A percentile compares a stretch with the other conserved stretches of the same genome.
Evolutionary conservation across 2,329 filamentous ascomycete species (phyloP).

Genomic region (Alternaria tenuissima): DNA sequence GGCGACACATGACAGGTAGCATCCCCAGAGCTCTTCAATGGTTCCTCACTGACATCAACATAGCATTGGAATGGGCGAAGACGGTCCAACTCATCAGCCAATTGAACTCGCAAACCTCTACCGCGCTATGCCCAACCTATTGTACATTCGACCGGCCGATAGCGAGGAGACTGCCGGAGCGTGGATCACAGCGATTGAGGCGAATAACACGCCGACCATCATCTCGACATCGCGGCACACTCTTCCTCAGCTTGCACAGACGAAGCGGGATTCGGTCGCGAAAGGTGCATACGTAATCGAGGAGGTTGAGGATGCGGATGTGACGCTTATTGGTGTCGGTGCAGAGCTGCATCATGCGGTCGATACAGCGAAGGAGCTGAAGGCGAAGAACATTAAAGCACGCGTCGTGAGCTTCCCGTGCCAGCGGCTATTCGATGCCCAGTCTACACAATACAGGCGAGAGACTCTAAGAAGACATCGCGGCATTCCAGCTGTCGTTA

Average conservation of each 20-base stretch:
- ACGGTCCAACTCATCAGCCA: slow-evolving; percentile 70
- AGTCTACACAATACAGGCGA: slow-evolving; percentile 57
- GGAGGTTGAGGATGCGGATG: slow-evolving; percentile 51
- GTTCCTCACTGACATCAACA: not conserved
- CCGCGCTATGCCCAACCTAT: slow-evolving; percentile 68
- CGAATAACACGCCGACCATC: slow-evolving; percentile 54
- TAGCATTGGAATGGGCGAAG: slow-evolving; percentile 61
- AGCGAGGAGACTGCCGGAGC: slow-evolving; percentile 66
- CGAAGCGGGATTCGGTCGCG: slow-evolving; percentile 52
- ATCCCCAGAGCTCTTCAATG: not conserved
- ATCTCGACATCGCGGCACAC: slow-evolving; percentile 59
- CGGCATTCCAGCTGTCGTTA: slow-evolving; percentile 61
- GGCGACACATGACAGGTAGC: slow-evolving; percentile 63
- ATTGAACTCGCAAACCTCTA: slow-evolving; percentile 65
- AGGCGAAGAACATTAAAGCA: slow-evolving; percentile 52
- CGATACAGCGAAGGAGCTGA: slow-evolving; percentile 51
- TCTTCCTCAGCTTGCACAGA: slow-evolving; percentile 49
- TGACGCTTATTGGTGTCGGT: slow-evolving; percentile 55
- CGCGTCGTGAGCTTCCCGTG: slow-evolving; percentile 62
- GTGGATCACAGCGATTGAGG: slow-evolving; percentile 58
- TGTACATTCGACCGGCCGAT: slow-evolving; percentile 68
- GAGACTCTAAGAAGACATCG: slow-evolving; percentile 55
- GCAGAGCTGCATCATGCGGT: slow-evolving; percentile 60
- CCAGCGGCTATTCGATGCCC: slow-evolving; percentile 59
- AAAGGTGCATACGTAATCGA: slow-evolving; percentile 59